A percentile compares a stretch with the other conserved stretches of the same genome.
These are phyloP conservation scores for Ophiostoma angusticollis DNA, from an alignment of 2,329 filamentous ascomycete species.

Conservation along the genomic window DNA sequence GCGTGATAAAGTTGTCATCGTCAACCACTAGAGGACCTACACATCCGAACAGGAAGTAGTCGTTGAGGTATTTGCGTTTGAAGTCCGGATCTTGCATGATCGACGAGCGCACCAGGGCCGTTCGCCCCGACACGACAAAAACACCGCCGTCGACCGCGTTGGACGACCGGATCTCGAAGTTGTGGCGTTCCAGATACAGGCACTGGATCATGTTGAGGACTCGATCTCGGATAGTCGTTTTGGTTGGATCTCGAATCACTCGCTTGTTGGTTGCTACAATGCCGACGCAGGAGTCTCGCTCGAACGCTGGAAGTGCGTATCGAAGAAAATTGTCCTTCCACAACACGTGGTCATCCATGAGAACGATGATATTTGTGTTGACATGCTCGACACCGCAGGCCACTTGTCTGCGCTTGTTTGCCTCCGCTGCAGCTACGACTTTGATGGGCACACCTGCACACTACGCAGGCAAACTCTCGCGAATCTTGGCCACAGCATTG, in stretches of 20 bases:
- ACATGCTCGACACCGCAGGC: conserved; percentile 25
- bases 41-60: conserved; percentile 34
- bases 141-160: conserved; percentile 45
- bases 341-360: conserved; percentile 41
- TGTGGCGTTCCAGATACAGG: conserved; percentile 48
- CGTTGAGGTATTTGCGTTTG: conserved; percentile 30
- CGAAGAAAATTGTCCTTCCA: conserved; percentile 32
- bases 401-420: conserved; percentile 39
- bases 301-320: conserved; percentile 29
- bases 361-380: conserved; percentile 29
- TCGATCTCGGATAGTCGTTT: conserved; percentile 17
- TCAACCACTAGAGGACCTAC: conserved; percentile 37
- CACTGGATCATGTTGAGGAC: conserved; percentile 44
- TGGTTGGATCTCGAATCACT: conserved; percentile 26
- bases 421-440: conserved; percentile 20
- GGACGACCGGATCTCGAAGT: conserved; percentile 45
- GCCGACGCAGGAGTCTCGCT: conserved; percentile 32
- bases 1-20: conserved; percentile 50
- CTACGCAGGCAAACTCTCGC: not conserved
- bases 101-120: conserved; percentile 34
- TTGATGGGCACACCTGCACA: conserved; percentile 13
- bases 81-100: conserved; percentile 35
- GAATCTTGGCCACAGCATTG: conserved; percentile 3
- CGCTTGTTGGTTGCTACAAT: conserved; percentile 45
- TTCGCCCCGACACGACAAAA: conserved; percentile 44